Evolutionary conservation across 768 basidiomycete genomes (phyloP), one percentile per base, ranked within the genome.

Genomic region (Kwoniella sp.): DNA sequence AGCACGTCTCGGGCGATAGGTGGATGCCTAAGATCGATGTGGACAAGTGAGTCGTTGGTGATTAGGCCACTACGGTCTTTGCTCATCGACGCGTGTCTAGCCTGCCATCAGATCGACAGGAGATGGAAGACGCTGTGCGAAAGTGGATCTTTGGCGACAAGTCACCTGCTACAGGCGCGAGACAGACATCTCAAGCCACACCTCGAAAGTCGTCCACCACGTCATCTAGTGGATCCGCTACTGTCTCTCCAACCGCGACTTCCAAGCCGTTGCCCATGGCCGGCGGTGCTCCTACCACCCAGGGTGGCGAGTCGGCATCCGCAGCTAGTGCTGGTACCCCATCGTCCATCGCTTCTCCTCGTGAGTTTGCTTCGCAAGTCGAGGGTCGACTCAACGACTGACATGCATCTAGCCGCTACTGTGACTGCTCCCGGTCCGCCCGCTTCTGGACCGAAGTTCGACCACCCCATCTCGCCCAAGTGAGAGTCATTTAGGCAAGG

Each of bases 21-120:
- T 96, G 89, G 86, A 77, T 80, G 56, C 89, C 91, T 2, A 88
- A 84, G 70, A 76, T 96, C 59, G 77, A 74, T 32, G 60, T 75
- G 19, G 70, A 73, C 38, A 65, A 54, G 74, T 73, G 60, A 41
- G 67, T 54, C 4, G 14, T 22, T 38, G 37, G 23, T 38, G 7
- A 36, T 19, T 38, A 39, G 37, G 22, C n/a, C 25, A 14, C 37
- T n/a, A 10, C 37, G 37, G 15, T 14, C 15, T 39, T 23, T 41
- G 40, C 19, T 46, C 7, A 3, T 27, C 19, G 32, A 34, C 33
- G 34, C 12, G 2, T 6, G 9, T 26, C 8, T 60, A 91, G 90
- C 28, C 75, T 89, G 32, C 86, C 89, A 12, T 79, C 81, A 50
- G 81, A 88, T 59, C 81, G 86, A 12, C 74, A 80, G 44, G 80